Percentiles rank a stretch among this genome's conserved stretches.
phyloP scores from a whole-genome alignment of 2,329 filamentous ascomycete species.

The Aspergillus transmontanensis region DNA sequence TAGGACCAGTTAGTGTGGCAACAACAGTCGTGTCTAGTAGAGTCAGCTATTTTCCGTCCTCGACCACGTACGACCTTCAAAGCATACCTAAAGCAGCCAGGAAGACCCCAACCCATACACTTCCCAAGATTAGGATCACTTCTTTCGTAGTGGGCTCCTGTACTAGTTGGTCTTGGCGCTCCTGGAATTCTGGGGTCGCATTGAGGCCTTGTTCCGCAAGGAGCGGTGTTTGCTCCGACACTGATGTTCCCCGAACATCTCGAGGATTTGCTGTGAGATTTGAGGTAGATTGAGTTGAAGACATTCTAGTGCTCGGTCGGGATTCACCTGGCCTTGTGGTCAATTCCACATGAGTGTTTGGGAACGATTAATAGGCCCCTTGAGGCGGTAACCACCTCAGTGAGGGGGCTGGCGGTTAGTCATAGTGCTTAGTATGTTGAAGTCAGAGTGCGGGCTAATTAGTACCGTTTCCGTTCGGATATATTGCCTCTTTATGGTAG shows the following conservation, averaged over 20 bases:
- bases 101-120: conserved; percentile 58
- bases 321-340: not conserved
- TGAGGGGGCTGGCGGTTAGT: not conserved
- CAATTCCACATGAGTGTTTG: not conserved
- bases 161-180: conserved; percentile 27
- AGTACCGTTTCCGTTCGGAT: not conserved
- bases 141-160: conserved; percentile 52
- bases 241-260: conserved; percentile 7
- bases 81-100: conserved; percentile 56
- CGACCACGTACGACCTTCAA: not conserved
- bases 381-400: not conserved
- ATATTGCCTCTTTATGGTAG: not conserved
- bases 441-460: not conserved
- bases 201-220: conserved; percentile 24
- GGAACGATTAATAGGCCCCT: not conserved
- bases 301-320: conserved; percentile 10
- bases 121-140: conserved; percentile 52
- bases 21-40: conserved; percentile 74
- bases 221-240: conserved; percentile 37
- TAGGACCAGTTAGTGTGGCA: conserved; percentile 80
- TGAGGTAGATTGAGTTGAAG: conserved; percentile 9
- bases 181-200: conserved; percentile 10
- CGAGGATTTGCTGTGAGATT: conserved; percentile 3
- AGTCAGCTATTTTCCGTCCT: conserved; percentile 1
- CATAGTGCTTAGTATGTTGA: not conserved